Percentiles rank a stretch among this genome's conserved stretches.
phyloP scores from a whole-genome alignment of 345 rosid species.

The Gynandropsis gynandra region DNA sequence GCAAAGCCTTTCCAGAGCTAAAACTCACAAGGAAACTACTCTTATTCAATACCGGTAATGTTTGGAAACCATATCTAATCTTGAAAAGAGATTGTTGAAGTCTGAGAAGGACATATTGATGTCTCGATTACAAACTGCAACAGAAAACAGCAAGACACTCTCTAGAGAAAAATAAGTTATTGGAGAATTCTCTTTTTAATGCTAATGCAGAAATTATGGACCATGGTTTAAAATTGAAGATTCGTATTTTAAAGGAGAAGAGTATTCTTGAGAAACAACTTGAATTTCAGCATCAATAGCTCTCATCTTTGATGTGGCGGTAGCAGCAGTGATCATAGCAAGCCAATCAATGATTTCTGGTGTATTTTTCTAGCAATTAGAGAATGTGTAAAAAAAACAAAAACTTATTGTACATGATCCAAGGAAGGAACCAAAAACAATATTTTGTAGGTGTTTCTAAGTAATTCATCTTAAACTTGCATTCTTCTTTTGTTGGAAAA shows the following conservation, averaged over 20 bases:
- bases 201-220: slow-evolving; percentile 70
- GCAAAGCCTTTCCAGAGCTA: slow-evolving; percentile 43
- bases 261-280: slow-evolving; percentile 38
- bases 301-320: slow-evolving; percentile 37
- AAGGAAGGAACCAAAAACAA: too few relatives aligned
- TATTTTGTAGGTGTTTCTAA: too few relatives aligned
- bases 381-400: too few relatives aligned
- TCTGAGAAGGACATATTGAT: slow-evolving; percentile 56
- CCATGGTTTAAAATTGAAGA: slow-evolving; percentile 41
- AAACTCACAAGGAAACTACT: slow-evolving; percentile 65
- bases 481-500: too few relatives aligned
- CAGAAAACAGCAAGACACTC: slow-evolving; percentile 47
- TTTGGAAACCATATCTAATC: slow-evolving; percentile 47
- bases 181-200: slow-evolving; percentile 69
- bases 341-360: too few relatives aligned
- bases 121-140: slow-evolving; percentile 48
- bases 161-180: slow-evolving; percentile 50
- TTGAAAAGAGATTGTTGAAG: slow-evolving; percentile 49
- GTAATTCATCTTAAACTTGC: too few relatives aligned
- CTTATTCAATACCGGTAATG: slow-evolving; percentile 45
- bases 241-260: slow-evolving; percentile 43
- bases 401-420: too few relatives aligned
- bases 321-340: slow-evolving; percentile 37
- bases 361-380: too few relatives aligned
- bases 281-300: slow-evolving; percentile 38